Conservation (phyloP, 2,329 filamentous ascomycete genomes). For the Sclerotinia subarctica region DNA sequence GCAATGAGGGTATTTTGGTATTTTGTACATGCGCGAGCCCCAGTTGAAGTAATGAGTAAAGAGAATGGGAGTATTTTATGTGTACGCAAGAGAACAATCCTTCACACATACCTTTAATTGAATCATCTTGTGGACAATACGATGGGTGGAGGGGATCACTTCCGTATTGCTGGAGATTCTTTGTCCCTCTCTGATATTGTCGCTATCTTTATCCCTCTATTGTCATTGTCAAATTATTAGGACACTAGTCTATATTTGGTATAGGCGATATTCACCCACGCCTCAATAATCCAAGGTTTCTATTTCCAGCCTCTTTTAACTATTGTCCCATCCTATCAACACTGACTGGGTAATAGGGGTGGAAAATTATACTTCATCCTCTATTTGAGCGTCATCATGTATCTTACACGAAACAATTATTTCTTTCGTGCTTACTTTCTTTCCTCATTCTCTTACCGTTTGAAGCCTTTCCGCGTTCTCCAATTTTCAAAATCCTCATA, state of each 20-base stretch:
- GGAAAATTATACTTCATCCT: constrained; percentile 10
- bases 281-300: constrained; percentile 14
- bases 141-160: constrained; percentile 16
- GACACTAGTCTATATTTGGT: constrained; percentile 14
- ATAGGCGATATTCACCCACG: constrained; percentile 14
- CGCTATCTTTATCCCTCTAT: background rate
- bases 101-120: constrained; percentile 73
- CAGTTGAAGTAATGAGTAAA: background rate
- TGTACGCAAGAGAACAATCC: background rate
- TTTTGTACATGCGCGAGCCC: constrained; percentile 1
- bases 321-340: constrained; percentile 2
- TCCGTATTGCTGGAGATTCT: constrained; percentile 17
- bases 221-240: constrained; percentile 16
- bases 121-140: constrained; percentile 66
- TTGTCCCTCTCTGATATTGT: background rate
- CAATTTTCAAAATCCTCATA: background rate
- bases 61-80: background rate
- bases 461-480: constrained; percentile 5
- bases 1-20: background rate
- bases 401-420: constrained; percentile 10
- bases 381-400: constrained; percentile 19
- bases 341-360: constrained; percentile 14
- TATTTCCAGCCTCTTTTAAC: constrained; percentile 18
- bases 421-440: constrained; percentile 18
- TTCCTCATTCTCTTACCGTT: constrained; percentile 15